phyloP scores from a whole-genome alignment of 169 alveolate species.

The Babesia bovis region DNA sequence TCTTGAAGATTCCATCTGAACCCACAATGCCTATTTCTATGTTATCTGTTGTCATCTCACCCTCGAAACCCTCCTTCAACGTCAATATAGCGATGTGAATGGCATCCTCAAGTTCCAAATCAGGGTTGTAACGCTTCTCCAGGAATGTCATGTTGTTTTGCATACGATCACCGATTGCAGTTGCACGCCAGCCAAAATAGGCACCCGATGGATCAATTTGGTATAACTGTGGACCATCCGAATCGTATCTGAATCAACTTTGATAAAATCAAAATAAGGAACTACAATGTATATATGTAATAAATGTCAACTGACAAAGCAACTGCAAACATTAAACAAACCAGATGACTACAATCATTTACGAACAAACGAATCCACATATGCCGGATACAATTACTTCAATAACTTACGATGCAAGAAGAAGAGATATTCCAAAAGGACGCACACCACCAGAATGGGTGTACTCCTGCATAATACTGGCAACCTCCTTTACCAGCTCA shows the following conservation, averaged over 20 bases:
- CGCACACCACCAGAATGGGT: constrained; percentile 99
- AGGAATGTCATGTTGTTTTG: constrained; percentile 94
- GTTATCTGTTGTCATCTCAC: constrained; percentile 94
- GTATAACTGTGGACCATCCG: constrained; percentile 87
- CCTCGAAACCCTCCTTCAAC: constrained; percentile 94
- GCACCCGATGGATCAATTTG: constrained; percentile 99
- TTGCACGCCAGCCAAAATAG: constrained; percentile 96
- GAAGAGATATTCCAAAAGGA: constrained; percentile 97
- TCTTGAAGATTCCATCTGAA: constrained; percentile 83
- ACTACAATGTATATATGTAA: constrained; percentile 81
- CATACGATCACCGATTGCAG: constrained; percentile 97
- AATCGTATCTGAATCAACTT: constrained; percentile 75
- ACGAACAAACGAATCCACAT: neutral
- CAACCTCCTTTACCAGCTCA: constrained; percentile 92
- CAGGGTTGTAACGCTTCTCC: constrained; percentile 95
- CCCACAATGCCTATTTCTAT: constrained; percentile 96
- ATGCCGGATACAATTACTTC: neutral
- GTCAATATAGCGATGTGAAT: constrained; percentile 92
- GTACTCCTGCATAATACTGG: constrained; percentile 95
- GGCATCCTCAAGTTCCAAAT: constrained; percentile 95
- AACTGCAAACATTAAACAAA: neutral
- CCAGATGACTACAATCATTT: neutral
- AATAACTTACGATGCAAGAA: constrained; percentile 86
- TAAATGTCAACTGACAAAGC: neutral
- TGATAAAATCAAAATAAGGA: constrained; percentile 25